Base-by-base conservation (phyloP, 768 basidiomycete genomes). In the Leccinum ochraceum region DNA sequence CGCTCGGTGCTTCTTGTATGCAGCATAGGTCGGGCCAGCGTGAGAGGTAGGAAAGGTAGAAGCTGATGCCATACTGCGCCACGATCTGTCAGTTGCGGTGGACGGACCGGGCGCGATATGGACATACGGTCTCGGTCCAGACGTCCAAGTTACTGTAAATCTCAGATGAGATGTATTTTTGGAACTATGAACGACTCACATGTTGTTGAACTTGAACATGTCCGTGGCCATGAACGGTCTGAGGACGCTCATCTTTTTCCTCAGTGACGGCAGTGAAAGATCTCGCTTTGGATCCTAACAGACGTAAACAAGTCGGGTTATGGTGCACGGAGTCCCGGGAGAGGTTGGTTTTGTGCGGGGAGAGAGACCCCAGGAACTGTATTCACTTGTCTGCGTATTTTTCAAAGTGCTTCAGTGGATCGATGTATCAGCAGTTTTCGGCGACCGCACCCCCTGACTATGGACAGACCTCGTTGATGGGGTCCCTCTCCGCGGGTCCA, bases 81-180 rank as follows among this genome's bases (percentile, higher is more conserved):
- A 42, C 32, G 52, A 34, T 8, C n/a, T 32, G 59, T 66, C 28
- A 63, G 56, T n/a, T 14, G 54, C 4, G 20, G 53, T 16, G 42
- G 22, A 54, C 39, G 17, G 46, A 30, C 28, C 20, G 16, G 14
- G 39, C 22, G 56, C 4, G 6, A 57, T 4, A 46, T 39, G 48
- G 48, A 77, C 87, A 69, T 67, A 94, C 95, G 22, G 97, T 98
- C 77, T 98, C 96, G 50, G 97, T 98, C 94, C 94, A 98, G 50
- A 95, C 80, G 74, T 98, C 96, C 69, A 96, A 77, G 76, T 99
- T 98, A 62, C 93, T 94, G 74, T 1, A 54, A 7, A 51, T 58
- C 44, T 70, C 58, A 64, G 49, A 60, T n/a, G 56, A 4, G 53
- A 48, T 20, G 2, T n/a, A 22, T 4, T 34, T 34, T 4, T 34